A percentile compares a stretch with the other conserved stretches of the same genome.
Conservation (phyloP, 225 moss, liverwort and hornwort genomes). For the Anthoceros angustus region DNA sequence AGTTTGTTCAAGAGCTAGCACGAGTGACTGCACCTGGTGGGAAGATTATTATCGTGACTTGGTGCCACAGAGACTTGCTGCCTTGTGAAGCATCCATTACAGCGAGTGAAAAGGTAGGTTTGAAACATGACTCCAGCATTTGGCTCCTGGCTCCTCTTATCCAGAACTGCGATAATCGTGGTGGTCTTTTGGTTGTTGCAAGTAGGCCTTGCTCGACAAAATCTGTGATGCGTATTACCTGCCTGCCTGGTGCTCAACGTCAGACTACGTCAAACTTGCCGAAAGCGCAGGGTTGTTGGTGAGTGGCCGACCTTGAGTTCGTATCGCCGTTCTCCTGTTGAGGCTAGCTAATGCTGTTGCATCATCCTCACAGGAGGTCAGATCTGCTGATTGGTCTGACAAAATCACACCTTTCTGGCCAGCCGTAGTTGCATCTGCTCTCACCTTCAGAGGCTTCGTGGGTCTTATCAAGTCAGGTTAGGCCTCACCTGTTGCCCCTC, state of each 20-base stretch:
- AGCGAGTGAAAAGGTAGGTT: constrained; percentile 48
- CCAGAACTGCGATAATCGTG: background rate
- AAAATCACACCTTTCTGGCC: constrained; percentile 93
- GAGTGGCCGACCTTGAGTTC: constrained; percentile 4
- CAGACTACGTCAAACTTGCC: constrained; percentile 64
- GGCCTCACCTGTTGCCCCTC: background rate
- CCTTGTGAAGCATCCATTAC: constrained; percentile 58
- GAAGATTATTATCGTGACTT: constrained; percentile 69
- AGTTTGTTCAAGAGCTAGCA: constrained; percentile 74
- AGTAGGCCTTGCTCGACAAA: constrained; percentile 70
- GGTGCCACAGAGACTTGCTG: constrained; percentile 84
- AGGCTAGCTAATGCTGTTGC: background rate
- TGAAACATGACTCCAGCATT: background rate
- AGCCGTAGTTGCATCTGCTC: constrained; percentile 65
- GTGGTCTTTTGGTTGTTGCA: background rate
- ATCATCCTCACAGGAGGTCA: constrained; percentile 45
- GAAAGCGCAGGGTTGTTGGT: constrained; percentile 51
- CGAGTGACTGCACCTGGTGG: constrained; percentile 78
- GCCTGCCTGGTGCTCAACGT: constrained; percentile 89
- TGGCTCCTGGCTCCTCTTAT: background rate
- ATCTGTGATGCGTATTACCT: constrained; percentile 77
- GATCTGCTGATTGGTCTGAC: constrained; percentile 73
- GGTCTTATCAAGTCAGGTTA: constrained; percentile 72
- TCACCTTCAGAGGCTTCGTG: constrained; percentile 59
- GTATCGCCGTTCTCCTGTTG: background rate